Conservation (phyloP, 192 early-diverging fungal species). For the Coemansia sp. region DNA sequence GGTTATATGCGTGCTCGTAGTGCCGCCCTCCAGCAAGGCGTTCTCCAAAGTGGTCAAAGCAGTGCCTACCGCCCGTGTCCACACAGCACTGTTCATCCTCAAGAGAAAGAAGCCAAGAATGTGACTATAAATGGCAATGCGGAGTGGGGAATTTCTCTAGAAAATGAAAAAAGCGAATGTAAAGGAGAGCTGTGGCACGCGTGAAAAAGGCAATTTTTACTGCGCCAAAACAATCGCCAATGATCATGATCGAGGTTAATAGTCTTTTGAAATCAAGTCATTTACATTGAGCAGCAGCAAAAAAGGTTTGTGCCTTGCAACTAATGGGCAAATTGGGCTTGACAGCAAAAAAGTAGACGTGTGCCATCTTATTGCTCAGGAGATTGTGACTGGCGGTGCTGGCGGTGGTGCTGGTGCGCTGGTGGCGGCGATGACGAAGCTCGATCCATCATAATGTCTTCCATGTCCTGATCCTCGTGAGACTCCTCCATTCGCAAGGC, state of each 20-base stretch:
- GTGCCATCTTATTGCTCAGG: neutral
- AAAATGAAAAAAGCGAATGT: neutral
- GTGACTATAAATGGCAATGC: neutral
- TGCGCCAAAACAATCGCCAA: neutral
- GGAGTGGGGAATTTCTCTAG: neutral
- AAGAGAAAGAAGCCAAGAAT: neutral
- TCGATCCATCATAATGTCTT: conserved; percentile 3
- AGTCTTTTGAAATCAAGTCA: neutral
- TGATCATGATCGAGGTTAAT: neutral
- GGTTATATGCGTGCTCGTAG: neutral
- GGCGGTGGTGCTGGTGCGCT: neutral
- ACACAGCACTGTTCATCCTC: conserved; percentile 23
- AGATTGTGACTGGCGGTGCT: neutral
- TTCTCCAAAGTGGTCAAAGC: conserved; percentile 38
- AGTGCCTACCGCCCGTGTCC: conserved; percentile 32
- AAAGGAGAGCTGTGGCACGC: neutral
- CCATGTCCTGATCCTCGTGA: neutral
- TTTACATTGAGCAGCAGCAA: neutral
- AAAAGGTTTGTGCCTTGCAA: no score
- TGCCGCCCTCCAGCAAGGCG: conserved; percentile 27
- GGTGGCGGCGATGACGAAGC: conserved; percentile 5
- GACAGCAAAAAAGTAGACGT: neutral
- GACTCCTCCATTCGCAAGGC: neutral
- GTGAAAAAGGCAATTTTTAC: neutral
- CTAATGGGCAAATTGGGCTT: neutral